Evolutionary conservation across 352 stramenopile species (phyloP).

Genomic region (Phytophthora nicotianae): DNA sequence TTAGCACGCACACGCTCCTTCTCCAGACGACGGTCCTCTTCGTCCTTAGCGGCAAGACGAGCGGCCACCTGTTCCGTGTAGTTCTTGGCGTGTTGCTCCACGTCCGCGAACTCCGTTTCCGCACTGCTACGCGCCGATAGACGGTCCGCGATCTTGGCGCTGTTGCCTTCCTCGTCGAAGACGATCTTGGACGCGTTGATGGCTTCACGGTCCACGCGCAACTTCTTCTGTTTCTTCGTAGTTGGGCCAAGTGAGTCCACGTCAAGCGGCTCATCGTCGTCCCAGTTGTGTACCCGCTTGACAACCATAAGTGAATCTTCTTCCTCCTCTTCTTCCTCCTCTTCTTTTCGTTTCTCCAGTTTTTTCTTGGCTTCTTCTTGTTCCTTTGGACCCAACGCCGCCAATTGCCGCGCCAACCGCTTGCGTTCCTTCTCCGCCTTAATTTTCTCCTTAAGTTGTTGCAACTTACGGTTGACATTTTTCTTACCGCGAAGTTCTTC

Average conservation of each 20-base stretch:
- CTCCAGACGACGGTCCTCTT: conserved; percentile 76
- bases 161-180: conserved; percentile 95
- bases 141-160: conserved; percentile 61
- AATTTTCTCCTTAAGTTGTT: conserved; percentile 98
- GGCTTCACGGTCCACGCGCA: conserved; percentile 71
- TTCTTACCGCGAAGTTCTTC: conserved; percentile 93
- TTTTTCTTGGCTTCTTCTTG: conserved; percentile 42
- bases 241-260: conserved; percentile 57
- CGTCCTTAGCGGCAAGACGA: conserved; percentile 79
- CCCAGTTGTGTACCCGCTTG: conserved; percentile 91
- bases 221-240: conserved; percentile 91
- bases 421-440: conserved; percentile 96
- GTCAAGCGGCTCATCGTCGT: conserved; percentile 58
- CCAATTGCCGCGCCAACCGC: conserved; percentile 80
- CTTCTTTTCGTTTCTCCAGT: conserved; percentile 34
- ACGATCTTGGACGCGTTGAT: conserved; percentile 87
- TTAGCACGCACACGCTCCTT: conserved; percentile 90
- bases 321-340: conserved; percentile 75
- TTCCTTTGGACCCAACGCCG: conserved; percentile 42
- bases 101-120: conserved; percentile 61
- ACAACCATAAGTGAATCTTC: conserved; percentile 93
- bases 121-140: conserved; percentile 53
- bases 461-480: conserved; percentile 97
- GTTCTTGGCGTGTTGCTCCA: conserved; percentile 65
- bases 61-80: conserved; percentile 71